These are phyloP conservation scores for Kodamaea nitidulidarum DNA, from an alignment of 805 yeast species.

Conservation along the genomic window DNA sequence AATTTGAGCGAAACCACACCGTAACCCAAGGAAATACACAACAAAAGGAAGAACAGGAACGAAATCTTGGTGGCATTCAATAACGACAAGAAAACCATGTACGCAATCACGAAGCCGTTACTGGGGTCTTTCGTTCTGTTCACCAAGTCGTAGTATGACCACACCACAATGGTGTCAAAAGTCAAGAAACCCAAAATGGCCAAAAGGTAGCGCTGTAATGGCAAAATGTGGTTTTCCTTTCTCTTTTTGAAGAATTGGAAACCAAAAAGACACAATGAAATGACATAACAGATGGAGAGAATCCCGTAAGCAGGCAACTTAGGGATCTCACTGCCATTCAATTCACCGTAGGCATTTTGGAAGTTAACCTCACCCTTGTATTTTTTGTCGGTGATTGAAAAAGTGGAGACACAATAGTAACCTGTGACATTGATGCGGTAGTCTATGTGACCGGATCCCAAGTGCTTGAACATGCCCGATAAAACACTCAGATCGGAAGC, in stretches of 20 bases:
- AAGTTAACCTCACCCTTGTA: slow-evolving; percentile 72
- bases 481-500: slow-evolving; percentile 50
- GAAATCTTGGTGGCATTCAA: slow-evolving; percentile 79
- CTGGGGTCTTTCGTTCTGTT: slow-evolving; percentile 51
- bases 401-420: slow-evolving; percentile 85
- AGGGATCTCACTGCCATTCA: slow-evolving; percentile 88
- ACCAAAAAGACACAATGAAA: slow-evolving; percentile 75
- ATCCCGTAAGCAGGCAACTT: slow-evolving; percentile 86
- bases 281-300: slow-evolving; percentile 76
- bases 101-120: slow-evolving; percentile 58
- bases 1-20: slow-evolving; percentile 90
- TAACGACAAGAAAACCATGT: slow-evolving; percentile 73
- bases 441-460: slow-evolving; percentile 57
- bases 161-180: slow-evolving; percentile 76
- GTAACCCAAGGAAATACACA: slow-evolving; percentile 87
- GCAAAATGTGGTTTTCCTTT: slow-evolving; percentile 67
- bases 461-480: slow-evolving; percentile 50
- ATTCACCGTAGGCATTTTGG: slow-evolving; percentile 87
- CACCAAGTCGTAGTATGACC: slow-evolving; percentile 86
- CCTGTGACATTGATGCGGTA: slow-evolving; percentile 76
- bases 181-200: slow-evolving; percentile 82
- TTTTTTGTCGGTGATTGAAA: slow-evolving; percentile 38
- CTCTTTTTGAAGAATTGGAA: slow-evolving; percentile 83
- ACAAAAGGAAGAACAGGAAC: slow-evolving; percentile 76
- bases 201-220: slow-evolving; percentile 85